These are phyloP conservation scores for Auricularia sp. DNA, from an alignment of 768 basidiomycete species.

Conservation along the genomic window DNA sequence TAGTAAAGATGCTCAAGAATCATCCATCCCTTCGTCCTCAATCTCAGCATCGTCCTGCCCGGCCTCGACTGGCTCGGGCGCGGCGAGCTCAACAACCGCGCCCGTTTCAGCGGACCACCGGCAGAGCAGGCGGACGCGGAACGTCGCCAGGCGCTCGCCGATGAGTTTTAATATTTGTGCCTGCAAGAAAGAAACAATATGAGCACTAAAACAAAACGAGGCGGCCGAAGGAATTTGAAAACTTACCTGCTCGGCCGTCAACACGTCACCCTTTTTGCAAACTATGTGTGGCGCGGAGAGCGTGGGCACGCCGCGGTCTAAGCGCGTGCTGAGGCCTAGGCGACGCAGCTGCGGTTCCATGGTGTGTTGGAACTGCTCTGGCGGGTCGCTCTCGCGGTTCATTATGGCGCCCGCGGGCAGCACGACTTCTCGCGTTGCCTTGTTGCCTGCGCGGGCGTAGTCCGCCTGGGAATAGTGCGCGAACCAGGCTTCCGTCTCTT, in stretches of 20 bases:
- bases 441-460: slow-evolving; percentile 83
- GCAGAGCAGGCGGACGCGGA: slow-evolving; percentile 60
- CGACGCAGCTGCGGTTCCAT: slow-evolving; percentile 95
- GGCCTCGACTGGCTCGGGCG: neutral
- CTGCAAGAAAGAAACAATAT: slow-evolving; percentile 28
- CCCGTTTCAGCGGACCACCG: slow-evolving; percentile 65
- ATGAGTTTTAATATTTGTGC: slow-evolving; percentile 88
- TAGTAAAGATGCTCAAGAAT: no score
- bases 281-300: slow-evolving; percentile 70
- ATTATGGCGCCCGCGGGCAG: slow-evolving; percentile 73
- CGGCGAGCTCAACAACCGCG: slow-evolving; percentile 47
- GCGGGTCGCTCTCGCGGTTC: slow-evolving; percentile 66
- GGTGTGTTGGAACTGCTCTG: slow-evolving; percentile 90
- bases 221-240: no score
- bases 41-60: slow-evolving; percentile 2
- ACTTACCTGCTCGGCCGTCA: slow-evolving; percentile 52
- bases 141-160: slow-evolving; percentile 80
- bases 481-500: slow-evolving; percentile 93
- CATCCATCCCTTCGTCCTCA: slow-evolving; percentile 1
- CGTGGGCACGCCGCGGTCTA: slow-evolving; percentile 83
- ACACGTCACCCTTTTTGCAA: slow-evolving; percentile 69
- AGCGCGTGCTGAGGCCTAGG: slow-evolving; percentile 74
- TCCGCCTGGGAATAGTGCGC: slow-evolving; percentile 80
- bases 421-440: slow-evolving; percentile 60
- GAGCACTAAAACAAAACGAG: no score